These are phyloP conservation scores for Pestalotiopsis sp. DNA, from an alignment of 2,329 filamentous ascomycete species.

Conservation along the genomic window DNA sequence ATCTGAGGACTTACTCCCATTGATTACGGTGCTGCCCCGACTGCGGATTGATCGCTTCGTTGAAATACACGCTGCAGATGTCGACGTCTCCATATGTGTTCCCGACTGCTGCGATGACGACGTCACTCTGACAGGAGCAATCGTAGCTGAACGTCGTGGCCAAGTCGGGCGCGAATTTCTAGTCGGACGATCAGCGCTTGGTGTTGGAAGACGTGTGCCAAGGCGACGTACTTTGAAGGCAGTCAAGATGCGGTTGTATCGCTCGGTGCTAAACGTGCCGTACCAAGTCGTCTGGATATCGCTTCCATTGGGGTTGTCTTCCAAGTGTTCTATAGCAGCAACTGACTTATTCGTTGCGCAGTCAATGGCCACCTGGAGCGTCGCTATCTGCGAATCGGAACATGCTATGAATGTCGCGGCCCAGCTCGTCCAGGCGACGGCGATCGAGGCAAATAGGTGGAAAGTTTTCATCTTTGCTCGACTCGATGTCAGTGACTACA, in stretches of 20 bases:
- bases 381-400: slow-evolving; percentile 1
- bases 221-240: slow-evolving; percentile 1
- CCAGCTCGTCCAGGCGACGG: neutral
- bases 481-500: neutral
- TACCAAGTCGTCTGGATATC: slow-evolving; percentile 5
- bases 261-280: slow-evolving; percentile 10
- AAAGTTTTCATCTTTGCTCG: neutral
- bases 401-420: neutral
- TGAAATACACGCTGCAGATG: slow-evolving; percentile 8
- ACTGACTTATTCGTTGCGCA: slow-evolving; percentile 5
- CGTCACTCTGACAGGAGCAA: neutral
- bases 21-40: neutral
- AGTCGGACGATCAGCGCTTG: neutral
- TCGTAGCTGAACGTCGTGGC: slow-evolving; percentile 4
- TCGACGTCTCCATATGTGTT: slow-evolving; percentile 5
- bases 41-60: neutral
- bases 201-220: neutral
- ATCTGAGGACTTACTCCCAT: slow-evolving; percentile 1
- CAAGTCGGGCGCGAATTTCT: slow-evolving; percentile 11
- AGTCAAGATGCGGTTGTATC: neutral
- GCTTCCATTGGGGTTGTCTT: slow-evolving; percentile 6
- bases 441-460: neutral
- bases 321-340: slow-evolving; percentile 2
- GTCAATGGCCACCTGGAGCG: slow-evolving; percentile 4
- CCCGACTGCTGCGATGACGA: neutral